Conservation (phyloP, 2,329 filamentous ascomycete genomes). For the Tolypocladium ovalisporum region DNA sequence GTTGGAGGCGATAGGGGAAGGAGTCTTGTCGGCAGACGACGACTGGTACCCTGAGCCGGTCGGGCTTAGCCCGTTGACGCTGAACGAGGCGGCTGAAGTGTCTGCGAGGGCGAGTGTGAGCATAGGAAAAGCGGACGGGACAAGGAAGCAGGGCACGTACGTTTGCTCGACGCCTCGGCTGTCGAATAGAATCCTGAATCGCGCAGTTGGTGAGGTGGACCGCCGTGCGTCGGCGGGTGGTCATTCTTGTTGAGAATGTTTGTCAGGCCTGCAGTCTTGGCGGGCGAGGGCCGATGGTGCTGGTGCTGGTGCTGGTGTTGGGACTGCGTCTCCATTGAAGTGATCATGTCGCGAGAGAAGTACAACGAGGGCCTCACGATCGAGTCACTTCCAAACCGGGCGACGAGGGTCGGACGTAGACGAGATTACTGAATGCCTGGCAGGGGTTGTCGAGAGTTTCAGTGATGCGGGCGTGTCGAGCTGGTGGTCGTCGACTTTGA, state of each 20-base stretch:
- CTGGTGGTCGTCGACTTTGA: background rate
- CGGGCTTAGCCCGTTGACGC: slow-evolving; percentile 26
- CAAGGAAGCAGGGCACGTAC: slow-evolving; percentile 14
- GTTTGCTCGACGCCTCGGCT: slow-evolving; percentile 30
- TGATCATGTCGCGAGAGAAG: background rate
- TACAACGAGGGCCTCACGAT: background rate
- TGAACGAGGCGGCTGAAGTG: slow-evolving; percentile 28
- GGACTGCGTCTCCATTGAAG: slow-evolving; percentile 10
- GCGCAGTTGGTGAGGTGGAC: slow-evolving; percentile 21
- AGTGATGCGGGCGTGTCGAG: background rate
- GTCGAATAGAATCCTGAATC: slow-evolving; percentile 35
- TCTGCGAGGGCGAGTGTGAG: slow-evolving; percentile 13
- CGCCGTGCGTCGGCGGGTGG: slow-evolving; percentile 13
- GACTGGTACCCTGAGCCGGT: slow-evolving; percentile 37
- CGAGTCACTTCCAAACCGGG: background rate
- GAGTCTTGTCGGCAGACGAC: slow-evolving; percentile 47
- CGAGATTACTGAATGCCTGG: background rate
- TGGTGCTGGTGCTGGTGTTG: slow-evolving; percentile 7
- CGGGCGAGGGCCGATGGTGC: slow-evolving; percentile 6
- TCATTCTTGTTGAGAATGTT: slow-evolving; percentile 28
- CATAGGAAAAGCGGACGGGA: background rate
- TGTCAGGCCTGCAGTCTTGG: slow-evolving; percentile 24
- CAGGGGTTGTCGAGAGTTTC: background rate
- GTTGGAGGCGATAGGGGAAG: slow-evolving; percentile 45
- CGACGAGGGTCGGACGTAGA: background rate